Evolutionary conservation across 2,329 filamentous ascomycete genomes (phyloP), one percentile per base, ranked within the genome.

Genomic region (Colletotrichum graminicola): DNA sequence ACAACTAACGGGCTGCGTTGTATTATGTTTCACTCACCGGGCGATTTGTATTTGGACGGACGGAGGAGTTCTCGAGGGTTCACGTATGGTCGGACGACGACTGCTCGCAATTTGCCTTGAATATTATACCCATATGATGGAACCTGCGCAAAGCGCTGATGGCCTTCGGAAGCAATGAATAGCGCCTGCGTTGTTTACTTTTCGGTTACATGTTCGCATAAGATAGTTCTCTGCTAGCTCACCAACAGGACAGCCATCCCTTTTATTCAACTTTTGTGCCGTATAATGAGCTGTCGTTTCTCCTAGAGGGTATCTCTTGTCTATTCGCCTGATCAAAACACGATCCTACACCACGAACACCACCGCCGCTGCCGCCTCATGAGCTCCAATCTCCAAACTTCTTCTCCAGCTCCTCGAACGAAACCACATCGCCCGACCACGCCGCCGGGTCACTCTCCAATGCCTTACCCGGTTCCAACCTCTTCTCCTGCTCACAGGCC

Each of bases 341-440:
- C 54, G 61, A 69, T 64, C 66, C 14, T 69, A 72, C 59, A 72
- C 12, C n/a, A 2, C 47, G 34, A 10, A 11, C 14, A 1, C 1
- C 54, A 1, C 47, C 34, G 1, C 47, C 34, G 7, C 34, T 14
- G 1, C 1, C n/a, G 16, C 0, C 68, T 62, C 51, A 71, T 21
- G 64, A 67, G 55, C 29, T 66, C 67, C 65, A 66, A 34, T 65
- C 52, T 18, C 71, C 60, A 49, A 73, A 73, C 51, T 73, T 72
- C 57, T 76, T 76, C 59, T 76, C 70, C 41, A 81, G 59, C 34
- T 81, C 78, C n/a, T 81, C 80, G 49, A 81, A 81, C 10, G 80
- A 79, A 57, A 81, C 59, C 21, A 78, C 71, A 56, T 80, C 77
- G n/a, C 80, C 79, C 18, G 77, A 74, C 77, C 77, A 80, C 16